phyloP scores from a whole-genome alignment of 2,329 filamentous ascomycete genomes.

The Fusarium nelsonii region DNA sequence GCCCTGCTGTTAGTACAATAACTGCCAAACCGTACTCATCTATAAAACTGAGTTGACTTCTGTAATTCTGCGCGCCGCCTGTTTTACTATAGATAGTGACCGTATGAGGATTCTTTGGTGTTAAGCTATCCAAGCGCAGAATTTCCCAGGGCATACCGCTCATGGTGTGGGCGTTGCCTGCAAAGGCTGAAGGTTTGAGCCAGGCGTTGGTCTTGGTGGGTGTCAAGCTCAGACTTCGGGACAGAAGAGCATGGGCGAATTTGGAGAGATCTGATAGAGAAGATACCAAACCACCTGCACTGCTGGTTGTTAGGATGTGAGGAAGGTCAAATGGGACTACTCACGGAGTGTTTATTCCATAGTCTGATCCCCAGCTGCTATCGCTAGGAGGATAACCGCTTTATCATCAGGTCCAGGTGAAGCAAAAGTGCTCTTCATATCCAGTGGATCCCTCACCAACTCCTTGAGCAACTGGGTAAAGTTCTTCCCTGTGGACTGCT shows the following conservation, averaged over 20 bases:
- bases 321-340: background rate
- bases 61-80: slow-evolving; percentile 52
- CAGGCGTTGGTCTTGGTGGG: slow-evolving; percentile 48
- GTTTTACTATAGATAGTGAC: slow-evolving; percentile 53
- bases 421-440: slow-evolving; percentile 36
- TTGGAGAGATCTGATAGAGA: slow-evolving; percentile 51
- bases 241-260: slow-evolving; percentile 49
- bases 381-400: slow-evolving; percentile 54
- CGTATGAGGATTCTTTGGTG: slow-evolving; percentile 47
- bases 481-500: slow-evolving; percentile 48
- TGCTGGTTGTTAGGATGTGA: slow-evolving; percentile 20
- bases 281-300: slow-evolving; percentile 53
- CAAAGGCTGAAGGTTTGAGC: slow-evolving; percentile 53
- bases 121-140: slow-evolving; percentile 46
- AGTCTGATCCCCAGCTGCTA: slow-evolving; percentile 53
- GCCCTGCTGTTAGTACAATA: slow-evolving; percentile 51
- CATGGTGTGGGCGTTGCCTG: slow-evolving; percentile 48
- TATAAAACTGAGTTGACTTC: slow-evolving; percentile 52
- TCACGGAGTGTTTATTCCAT: slow-evolving; percentile 51
- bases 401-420: slow-evolving; percentile 49
- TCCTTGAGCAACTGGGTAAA: slow-evolving; percentile 48
- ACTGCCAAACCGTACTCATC: slow-evolving; percentile 54
- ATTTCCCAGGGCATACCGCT: slow-evolving; percentile 57
- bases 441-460: slow-evolving; percentile 30
- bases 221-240: slow-evolving; percentile 45